Evolutionary conservation across 2,329 filamentous ascomycete genomes (phyloP), one percentile per base, ranked within the genome.

Genomic region (Lasiodiplodia hormozganensis): DNA sequence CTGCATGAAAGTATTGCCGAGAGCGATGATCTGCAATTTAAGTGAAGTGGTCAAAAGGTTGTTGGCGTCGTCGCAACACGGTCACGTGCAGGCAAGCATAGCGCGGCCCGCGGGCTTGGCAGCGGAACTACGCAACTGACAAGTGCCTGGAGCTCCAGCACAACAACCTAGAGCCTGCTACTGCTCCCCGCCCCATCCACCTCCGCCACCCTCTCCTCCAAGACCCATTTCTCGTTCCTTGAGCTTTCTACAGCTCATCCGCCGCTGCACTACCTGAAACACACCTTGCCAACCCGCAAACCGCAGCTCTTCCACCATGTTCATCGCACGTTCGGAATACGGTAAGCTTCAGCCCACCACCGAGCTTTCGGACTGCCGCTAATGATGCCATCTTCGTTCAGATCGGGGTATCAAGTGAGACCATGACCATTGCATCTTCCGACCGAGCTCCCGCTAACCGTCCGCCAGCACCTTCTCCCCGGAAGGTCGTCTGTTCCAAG

Each of bases 281-380:
- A 71, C 70, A 12, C 43, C 70, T 2, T 10, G 70, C 69, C 47
- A 72, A 78, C 68, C 47, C 64, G 65, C 65, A 67, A 73, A 78
- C 31, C 34, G 34, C 67, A 68, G 21, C 40, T 36, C 67, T 40
- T 28, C 40, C 51, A 65, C 60, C 51, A 68, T 68, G 96, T 99
- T 99, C 89, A 98, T 99, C 89, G 94, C 96, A 88, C 93, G 96
- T 86, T 98, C 95, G 81, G 96, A 99, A 95, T 99, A 99, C 86
- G 96, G 95, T 96, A 88, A 86, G 91, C 69, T 68, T 28, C 47
- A 54, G n/a, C 38, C 57, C 53, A 8, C 36, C 38, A n/a, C 49
- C 23, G 47, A 65, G 28, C 62, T 81, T 78, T 67, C 73, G 68
- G 60, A 16, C 64, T 71, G 71, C 70, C 67, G 72, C 70, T 64